These are phyloP conservation scores for Mucor velutinosus DNA, from an alignment of 371 early-diverging fungal species.

Conservation along the genomic window DNA sequence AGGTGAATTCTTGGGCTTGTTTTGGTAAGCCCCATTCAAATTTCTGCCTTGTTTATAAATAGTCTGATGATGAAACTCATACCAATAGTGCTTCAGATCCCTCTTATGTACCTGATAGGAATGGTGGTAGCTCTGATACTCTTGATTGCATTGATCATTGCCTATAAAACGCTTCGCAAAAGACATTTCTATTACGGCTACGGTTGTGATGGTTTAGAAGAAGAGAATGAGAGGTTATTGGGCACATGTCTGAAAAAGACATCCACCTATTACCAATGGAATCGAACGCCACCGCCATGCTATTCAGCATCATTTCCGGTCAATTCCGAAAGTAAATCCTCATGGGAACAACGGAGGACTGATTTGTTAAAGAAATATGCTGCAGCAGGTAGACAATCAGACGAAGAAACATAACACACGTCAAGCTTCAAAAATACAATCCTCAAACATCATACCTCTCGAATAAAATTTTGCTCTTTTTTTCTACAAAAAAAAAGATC, in stretches of 20 bases:
- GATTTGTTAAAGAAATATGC: conserved; percentile 30
- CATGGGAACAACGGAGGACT: conserved; percentile 34
- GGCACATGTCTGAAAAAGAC: conserved; percentile 22
- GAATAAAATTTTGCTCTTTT: background rate
- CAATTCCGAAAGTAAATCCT: conserved; percentile 11
- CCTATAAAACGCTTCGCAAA: background rate
- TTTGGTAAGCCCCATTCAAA: background rate
- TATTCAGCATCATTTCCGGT: background rate
- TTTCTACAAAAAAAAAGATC: too few relatives aligned
- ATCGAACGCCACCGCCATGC: conserved; percentile 28
- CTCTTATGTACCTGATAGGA: background rate
- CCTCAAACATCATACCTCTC: background rate
- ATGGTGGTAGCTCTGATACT: background rate
- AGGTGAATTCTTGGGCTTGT: background rate
- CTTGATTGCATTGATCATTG: background rate
- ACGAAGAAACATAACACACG: background rate
- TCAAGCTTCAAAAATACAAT: background rate
- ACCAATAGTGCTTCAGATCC: background rate
- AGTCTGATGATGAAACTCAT: conserved; percentile 5
- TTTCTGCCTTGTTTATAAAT: background rate
- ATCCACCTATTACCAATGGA: conserved; percentile 43
- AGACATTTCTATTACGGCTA: conserved; percentile 2
- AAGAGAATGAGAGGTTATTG: conserved; percentile 21
- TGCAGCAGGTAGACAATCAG: conserved; percentile 9
- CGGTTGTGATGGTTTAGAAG: conserved; percentile 18